Base-by-base conservation (phyloP, 2,329 filamentous ascomycete species). In the Monosporascus sp. region DNA sequence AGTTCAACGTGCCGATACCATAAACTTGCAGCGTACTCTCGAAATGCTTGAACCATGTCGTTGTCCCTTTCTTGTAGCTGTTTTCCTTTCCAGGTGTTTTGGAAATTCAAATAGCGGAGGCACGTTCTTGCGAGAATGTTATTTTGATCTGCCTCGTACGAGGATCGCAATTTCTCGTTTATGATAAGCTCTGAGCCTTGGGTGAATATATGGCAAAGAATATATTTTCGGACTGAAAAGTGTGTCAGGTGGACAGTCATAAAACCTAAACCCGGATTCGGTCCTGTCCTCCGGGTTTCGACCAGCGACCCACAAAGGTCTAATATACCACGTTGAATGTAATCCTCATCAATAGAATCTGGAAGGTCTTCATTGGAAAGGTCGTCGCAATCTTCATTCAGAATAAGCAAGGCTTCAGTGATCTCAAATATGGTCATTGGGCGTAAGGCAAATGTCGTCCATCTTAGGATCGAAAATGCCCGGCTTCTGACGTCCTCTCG, bases 401-500 rank as follows among this genome's bases (percentile, higher is more conserved):
- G 16, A 9, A 55, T 7, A 35, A 59, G 50, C 26, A 59, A 31
- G n/a, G 7, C 16, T 35, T 54, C 51, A 9, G 52, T 57, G 8
- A 59, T 49, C 38, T 59, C 55, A 3, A 24, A 5, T 8, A 59
- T 9, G 17, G 49, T 59, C 1, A 59, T 24, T 1, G 55, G 55
- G 14, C 57, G 57, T 9, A 50, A 7, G 11, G 46, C 47, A 48
- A 69, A 70, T 0, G 65, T 58, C 0, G 60, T 51, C 68, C 65
- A 71, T 2, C 61, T 65, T 0, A 73, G 52, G 1, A 73, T 55
- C 0, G 60, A 51, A 3, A 70, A 52, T 3, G 63, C 63, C 0
- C 70, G 60, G 1, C 48, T 17, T 43, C 54, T 58, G 0, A 65
- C 61, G 1, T 26, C 40, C 0, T 60, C 47, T 1, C 26, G 38